phyloP scores from a whole-genome alignment of 768 basidiomycete genomes.

The Serendipita sp. region DNA sequence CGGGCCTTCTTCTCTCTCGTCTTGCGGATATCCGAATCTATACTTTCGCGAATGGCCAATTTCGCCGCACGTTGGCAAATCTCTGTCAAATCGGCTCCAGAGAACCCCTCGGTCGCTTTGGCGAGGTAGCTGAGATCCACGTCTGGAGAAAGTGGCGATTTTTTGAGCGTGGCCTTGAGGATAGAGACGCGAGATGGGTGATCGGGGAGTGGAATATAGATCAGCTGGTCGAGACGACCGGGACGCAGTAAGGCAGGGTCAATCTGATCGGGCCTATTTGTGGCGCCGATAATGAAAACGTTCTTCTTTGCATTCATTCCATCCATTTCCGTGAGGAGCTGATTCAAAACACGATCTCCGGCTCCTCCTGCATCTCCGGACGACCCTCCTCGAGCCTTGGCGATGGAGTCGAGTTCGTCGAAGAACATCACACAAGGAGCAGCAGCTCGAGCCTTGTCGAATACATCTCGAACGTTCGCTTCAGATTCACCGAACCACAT shows the following conservation, averaged over 20 bases:
- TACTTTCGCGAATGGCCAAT: conserved; percentile 87
- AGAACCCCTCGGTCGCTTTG: conserved; percentile 92
- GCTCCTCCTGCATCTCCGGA: conserved; percentile 90
- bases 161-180: conserved; percentile 80
- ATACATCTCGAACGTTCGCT: conserved; percentile 98
- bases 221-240: conserved; percentile 97
- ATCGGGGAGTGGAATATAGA: conserved; percentile 97
- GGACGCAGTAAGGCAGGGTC: conserved; percentile 87
- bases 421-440: conserved; percentile 99
- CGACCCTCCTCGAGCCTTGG: conserved; percentile 82
- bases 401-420: conserved; percentile 97
- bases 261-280: conserved; percentile 93
- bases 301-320: conserved; percentile 99
- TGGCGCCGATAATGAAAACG: conserved; percentile 95
- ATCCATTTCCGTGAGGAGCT: conserved; percentile 96
- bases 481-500: conserved; percentile 99
- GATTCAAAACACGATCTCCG: conserved; percentile 94
- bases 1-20: conserved; percentile 67
- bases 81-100: conserved; percentile 99
- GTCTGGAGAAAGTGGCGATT: conserved; percentile 67
- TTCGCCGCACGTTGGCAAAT: conserved; percentile 97
- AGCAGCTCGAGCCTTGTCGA: conserved; percentile 98
- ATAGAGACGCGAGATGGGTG: conserved; percentile 84
- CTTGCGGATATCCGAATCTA: conserved; percentile 75
- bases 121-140: conserved; percentile 80